phyloP scores from a whole-genome alignment of 176 grass and related monocot species.

The Olyra latifolia region DNA sequence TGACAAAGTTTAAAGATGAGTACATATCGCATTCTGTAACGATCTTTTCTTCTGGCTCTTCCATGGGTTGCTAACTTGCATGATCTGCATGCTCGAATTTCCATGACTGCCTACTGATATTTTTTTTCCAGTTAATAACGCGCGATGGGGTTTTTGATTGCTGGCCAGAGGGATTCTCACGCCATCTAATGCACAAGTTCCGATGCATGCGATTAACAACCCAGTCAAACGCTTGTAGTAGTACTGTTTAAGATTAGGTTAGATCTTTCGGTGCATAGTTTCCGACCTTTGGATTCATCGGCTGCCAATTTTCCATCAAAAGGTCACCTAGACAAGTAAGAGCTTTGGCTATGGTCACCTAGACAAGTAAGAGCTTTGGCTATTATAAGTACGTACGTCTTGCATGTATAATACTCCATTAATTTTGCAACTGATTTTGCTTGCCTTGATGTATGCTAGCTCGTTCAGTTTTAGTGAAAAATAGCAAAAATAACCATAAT shows the following conservation, averaged over 20 bases:
- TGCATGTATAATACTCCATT: not conserved
- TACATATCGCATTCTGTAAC: too few species aligned
- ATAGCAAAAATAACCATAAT: too few species aligned
- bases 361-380: too few species aligned
- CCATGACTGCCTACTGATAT: not conserved
- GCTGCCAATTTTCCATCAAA: not conserved
- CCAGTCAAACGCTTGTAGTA: conserved; percentile 40
- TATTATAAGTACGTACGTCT: too few species aligned
- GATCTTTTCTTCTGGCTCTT: too few species aligned
- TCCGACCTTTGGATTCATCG: not conserved
- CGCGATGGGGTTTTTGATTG: not conserved
- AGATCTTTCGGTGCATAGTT: not conserved
- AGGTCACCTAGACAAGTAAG: not conserved
- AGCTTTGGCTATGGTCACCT: too few species aligned
- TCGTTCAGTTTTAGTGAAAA: not conserved
- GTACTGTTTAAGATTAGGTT: not conserved
- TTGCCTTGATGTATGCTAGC: not conserved
- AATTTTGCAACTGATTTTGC: not conserved
- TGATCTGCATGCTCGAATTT: not conserved
- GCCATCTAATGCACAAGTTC: conserved; percentile 36
- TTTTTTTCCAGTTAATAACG: not conserved
- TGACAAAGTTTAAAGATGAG: too few species aligned
- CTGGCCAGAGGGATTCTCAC: conserved; percentile 64
- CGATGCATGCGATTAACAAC: conserved; percentile 18
- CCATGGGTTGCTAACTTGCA: too few species aligned